These are phyloP conservation scores for Penicillium antarcticum DNA, from an alignment of 495 filamentous ascomycete species.

Conservation along the genomic window DNA sequence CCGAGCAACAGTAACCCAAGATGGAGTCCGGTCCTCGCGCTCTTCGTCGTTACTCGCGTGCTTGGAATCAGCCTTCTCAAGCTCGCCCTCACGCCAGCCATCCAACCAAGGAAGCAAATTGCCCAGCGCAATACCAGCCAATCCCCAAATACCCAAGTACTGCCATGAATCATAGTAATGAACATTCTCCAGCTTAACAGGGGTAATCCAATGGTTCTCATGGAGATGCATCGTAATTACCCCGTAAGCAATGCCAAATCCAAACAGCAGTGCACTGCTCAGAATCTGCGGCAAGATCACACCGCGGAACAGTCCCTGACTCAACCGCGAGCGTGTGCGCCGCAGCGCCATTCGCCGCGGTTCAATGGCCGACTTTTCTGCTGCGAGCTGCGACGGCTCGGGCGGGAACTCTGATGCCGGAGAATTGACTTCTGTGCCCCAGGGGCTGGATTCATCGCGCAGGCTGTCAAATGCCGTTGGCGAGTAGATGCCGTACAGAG, in stretches of 20 bases:
- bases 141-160: conserved; percentile 78
- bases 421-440: conserved; percentile 70
- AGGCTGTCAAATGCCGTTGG: conserved; percentile 55
- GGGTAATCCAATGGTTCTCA: conserved; percentile 60
- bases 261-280: conserved; percentile 68
- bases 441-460: conserved; percentile 56
- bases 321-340: conserved; percentile 36
- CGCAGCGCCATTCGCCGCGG: conserved; percentile 30
- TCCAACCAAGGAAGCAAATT: conserved; percentile 84
- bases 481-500: conserved; percentile 86
- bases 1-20: conserved; percentile 80
- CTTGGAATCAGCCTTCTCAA: conserved; percentile 19
- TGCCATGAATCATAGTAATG: conserved; percentile 57
- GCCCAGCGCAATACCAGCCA: conserved; percentile 72
- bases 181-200: conserved; percentile 58
- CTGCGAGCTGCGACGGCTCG: conserved; percentile 22
- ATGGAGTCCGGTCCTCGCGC: conserved; percentile 41
- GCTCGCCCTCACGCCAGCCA: conserved; percentile 49
- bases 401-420: conserved; percentile 36
- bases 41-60: conserved; percentile 23
- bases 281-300: conserved; percentile 45
- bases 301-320: conserved; percentile 41
- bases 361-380: conserved; percentile 23
- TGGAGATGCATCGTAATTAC: conserved; percentile 81
- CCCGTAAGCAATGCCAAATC: conserved; percentile 80